phyloP scores from a whole-genome alignment of 2,329 filamentous ascomycete species.

The Myrmaecium sp. region DNA sequence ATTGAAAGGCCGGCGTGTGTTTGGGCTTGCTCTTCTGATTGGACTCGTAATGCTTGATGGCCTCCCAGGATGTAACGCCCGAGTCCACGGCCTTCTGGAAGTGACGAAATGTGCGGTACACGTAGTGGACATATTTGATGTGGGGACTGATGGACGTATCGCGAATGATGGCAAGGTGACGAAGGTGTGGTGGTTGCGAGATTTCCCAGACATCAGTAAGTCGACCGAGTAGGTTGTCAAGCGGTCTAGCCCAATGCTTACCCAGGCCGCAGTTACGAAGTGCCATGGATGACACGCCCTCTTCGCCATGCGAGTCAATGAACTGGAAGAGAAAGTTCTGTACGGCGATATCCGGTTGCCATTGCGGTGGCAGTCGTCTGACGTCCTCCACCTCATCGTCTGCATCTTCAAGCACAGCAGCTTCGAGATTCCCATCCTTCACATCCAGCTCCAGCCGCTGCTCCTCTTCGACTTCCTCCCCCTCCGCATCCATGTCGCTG shows the following conservation, averaged over 20 bases:
- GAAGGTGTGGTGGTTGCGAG: slow-evolving; percentile 40
- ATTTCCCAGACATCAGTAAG: slow-evolving; percentile 39
- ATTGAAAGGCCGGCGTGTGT: neutral
- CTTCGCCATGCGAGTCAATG: slow-evolving; percentile 27
- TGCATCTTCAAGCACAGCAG: slow-evolving; percentile 7
- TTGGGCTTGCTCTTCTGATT: neutral
- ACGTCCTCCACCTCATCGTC: slow-evolving; percentile 13
- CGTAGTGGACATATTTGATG: slow-evolving; percentile 28
- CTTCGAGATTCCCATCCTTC: slow-evolving; percentile 6
- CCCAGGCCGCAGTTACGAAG: slow-evolving; percentile 26
- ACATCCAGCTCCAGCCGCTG: slow-evolving; percentile 14
- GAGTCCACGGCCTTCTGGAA: slow-evolving; percentile 36
- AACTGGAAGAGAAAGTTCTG: slow-evolving; percentile 36
- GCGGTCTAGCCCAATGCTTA: slow-evolving; percentile 34
- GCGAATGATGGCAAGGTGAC: slow-evolving; percentile 38
- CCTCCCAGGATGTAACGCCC: slow-evolving; percentile 35
- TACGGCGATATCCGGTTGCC: slow-evolving; percentile 36
- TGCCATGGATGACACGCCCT: slow-evolving; percentile 33
- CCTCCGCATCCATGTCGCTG: slow-evolving; percentile 2
- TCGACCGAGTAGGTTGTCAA: slow-evolving; percentile 35
- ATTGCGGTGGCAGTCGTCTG: slow-evolving; percentile 29
- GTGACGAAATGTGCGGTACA: slow-evolving; percentile 36
- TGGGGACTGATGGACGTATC: slow-evolving; percentile 33
- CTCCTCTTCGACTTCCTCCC: slow-evolving; percentile 14
- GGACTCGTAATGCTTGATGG: no score